Evolutionary conservation across 2,329 filamentous ascomycete species (phyloP), one percentile per base, ranked within the genome.

Genomic region (Colletotrichum sp.): DNA sequence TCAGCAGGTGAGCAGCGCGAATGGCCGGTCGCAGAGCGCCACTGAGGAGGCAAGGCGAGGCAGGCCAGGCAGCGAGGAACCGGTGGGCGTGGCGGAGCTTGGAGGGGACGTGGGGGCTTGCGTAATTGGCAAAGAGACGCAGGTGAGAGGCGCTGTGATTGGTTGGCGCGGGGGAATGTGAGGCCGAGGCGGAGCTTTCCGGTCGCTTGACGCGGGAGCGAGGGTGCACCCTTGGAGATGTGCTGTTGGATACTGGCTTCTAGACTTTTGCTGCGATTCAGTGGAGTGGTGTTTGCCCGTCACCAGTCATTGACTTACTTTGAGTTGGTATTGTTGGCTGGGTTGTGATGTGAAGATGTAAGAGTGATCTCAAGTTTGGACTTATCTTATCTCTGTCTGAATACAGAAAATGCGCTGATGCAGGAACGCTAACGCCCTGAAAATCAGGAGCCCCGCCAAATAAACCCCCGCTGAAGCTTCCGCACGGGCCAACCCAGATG

Each of bases 81-180:
- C 11, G 22, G 63, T 72, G 72, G 48, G 68, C 13, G 71, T 73
- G 70, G 73, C 73, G 73, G 44, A 75, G 73, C 39, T 48, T 48
- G 19, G 19, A 48, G 39, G 39, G 12, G 71, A 67, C 57, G 59
- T 65, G 67, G 57, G 65, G 59, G 68, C 61, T 75, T 75, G 73
- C 69, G 73, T 75, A 75, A 72, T 75, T 25, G 61, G 66, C 39
- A 48, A 48, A 25, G 27, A 28, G 11, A 12, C 6, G 44, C 64
- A 28, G 30, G 8, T 68, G n/a, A 19, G 27, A 13, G 25, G 4
- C 6, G 11, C 8, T 4, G 1, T 65, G 32, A 73, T 73, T 73
- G 73, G 70, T 0, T 55, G 44, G 4, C 0, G 2, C 70, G 73
- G 73, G 48, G 30, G 32, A 75, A 75, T 25, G 32, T 75, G 15